These are phyloP conservation scores for Colletotrichum shisoi DNA, from an alignment of 2,329 filamentous ascomycete species.

Conservation along the genomic window DNA sequence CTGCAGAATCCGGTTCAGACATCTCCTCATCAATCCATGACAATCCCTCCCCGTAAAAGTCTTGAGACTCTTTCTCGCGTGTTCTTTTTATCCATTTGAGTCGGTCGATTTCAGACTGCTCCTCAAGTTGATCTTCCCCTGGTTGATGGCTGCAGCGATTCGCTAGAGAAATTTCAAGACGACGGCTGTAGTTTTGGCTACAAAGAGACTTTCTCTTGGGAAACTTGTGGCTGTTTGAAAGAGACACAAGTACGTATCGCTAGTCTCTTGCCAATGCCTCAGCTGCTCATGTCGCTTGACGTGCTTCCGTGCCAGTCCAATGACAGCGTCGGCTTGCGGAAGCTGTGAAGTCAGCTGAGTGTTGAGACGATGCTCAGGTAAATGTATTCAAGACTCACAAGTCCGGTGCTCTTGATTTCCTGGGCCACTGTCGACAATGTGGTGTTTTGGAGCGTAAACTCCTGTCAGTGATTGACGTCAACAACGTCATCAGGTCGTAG, in stretches of 20 bases:
- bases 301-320: neutral
- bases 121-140: too few relatives aligned
- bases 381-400: neutral
- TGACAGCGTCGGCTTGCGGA: neutral
- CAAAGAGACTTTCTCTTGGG: too few relatives aligned
- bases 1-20: too few relatives aligned
- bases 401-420: neutral
- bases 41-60: too few relatives aligned
- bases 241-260: neutral
- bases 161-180: too few relatives aligned
- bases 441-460: neutral
- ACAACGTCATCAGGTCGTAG: neutral
- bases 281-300: neutral
- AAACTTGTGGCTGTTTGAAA: neutral
- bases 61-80: too few relatives aligned
- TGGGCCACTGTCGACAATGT: neutral
- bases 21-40: too few relatives aligned
- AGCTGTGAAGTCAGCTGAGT: neutral
- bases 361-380: neutral
- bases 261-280: neutral
- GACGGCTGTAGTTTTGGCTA: too few relatives aligned
- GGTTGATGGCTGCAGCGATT: too few relatives aligned
- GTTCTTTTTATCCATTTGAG: too few relatives aligned
- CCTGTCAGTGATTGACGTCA: neutral
- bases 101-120: too few relatives aligned